Evolutionary conservation across 768 basidiomycete genomes (phyloP), one percentile per base, ranked within the genome.

Genomic region (Podaxis rugospora): DNA sequence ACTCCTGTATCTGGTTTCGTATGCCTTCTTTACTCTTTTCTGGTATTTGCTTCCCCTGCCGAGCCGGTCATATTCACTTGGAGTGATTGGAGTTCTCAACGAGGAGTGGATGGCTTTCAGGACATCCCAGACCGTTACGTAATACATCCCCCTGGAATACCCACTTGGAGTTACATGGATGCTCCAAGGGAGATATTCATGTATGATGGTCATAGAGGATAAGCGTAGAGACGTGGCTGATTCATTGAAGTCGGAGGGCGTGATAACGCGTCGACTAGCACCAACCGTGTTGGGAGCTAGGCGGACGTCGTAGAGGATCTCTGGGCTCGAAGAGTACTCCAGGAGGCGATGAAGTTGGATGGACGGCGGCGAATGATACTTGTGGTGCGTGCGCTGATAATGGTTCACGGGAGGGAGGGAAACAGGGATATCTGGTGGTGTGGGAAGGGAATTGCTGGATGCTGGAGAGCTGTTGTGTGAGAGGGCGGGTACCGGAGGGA

Each of bases 61-160:
- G n/a, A 61, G 52, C 6, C 18, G 5, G 9, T 54, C 59, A 50
- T 47, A 61, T 13, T 61, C 59, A 4, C 14, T n/a, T 18, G 32
- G 44, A 18, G 42, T 36, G 35, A 61, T 54, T 1, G n/a, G 18
- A 21, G 32, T 54, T 21, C 59, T 36, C 28, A 61, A 25, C 42
- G 52, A 9, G 21, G 21, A 46, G 23, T 61, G 46, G 11, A 61
- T 39, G n/a, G 59, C 53, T 9, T 54, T 55, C 32, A 61, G 16
- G 23, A 61, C 52, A 49, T 61, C 59, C 59, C 52, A 54, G 5
- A 61, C 59, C 7, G 59, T 61, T 13, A 61, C 52, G 35, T 49
- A 61, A 37, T 47, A 44, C 59, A 27, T 50, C 32, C 46, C 16
- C 21, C 44, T 18, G 18, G 59, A 61, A 14, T 54, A 61, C 1